A percentile compares a stretch with the other conserved stretches of the same genome.
phyloP scores from a whole-genome alignment of 306 rosid genomes.

The Luffa acutangula region DNA sequence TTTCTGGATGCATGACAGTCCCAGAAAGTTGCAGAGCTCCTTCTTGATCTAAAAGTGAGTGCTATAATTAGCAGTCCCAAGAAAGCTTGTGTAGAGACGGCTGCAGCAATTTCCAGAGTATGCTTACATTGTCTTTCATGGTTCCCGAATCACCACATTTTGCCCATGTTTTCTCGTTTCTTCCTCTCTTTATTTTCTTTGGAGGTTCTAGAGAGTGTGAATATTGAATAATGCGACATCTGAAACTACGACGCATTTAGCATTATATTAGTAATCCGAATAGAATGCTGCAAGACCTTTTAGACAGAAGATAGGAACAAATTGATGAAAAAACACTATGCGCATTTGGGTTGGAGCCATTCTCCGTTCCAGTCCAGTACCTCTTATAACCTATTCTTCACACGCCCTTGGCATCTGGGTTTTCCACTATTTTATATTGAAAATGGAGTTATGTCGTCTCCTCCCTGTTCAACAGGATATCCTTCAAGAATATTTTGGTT shows the following conservation, averaged over 20 bases:
- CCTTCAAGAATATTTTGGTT: neutral
- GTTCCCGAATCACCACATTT: neutral
- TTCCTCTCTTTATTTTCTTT: neutral
- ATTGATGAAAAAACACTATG: neutral
- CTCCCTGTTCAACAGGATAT: neutral
- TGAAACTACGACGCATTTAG: neutral
- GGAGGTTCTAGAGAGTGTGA: neutral
- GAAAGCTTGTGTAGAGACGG: conserved; percentile 67
- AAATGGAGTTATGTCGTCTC: neutral
- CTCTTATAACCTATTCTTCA: neutral
- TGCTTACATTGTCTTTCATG: conserved; percentile 3
- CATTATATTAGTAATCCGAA: neutral
- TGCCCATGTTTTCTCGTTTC: conserved; percentile 13
- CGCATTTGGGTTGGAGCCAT: neutral
- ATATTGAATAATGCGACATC: neutral
- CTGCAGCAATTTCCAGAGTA: conserved; percentile 61
- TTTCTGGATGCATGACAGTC: conserved; percentile 45
- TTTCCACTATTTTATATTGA: neutral
- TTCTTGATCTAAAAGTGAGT: conserved; percentile 67
- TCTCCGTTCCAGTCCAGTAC: neutral
- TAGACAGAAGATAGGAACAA: neutral
- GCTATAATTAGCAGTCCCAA: conserved; percentile 61
- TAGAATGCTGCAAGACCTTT: neutral
- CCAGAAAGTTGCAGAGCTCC: conserved; percentile 87
- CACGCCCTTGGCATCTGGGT: neutral